Evolutionary conservation across 495 filamentous ascomycete genomes (phyloP), one percentile per base, ranked within the genome.

Genomic region (Podospora didyma): DNA sequence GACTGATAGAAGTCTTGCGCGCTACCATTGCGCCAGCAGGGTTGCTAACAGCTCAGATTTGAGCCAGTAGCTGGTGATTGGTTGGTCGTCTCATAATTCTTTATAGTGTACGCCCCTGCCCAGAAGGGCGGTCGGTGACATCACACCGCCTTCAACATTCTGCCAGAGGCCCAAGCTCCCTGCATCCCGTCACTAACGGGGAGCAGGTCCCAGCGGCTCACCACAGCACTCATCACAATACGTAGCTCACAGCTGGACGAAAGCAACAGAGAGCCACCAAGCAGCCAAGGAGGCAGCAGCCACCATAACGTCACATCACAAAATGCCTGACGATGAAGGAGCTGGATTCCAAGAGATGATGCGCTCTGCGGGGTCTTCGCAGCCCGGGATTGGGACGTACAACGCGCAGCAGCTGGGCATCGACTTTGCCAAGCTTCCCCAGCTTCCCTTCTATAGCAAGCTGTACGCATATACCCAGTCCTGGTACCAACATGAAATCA

Each of bases 1-100:
- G 14, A 20, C 42, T 1, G 22, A 21, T 64, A 64, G 62, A 64
- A 64, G 62, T 64, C 62, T 46, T 46, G 57, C 49, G 58, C 62
- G 58, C 58, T 64, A 64, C 62, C 62, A 60, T 64, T 64, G 61
- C 56, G 61, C 61, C 45, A 63, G 56, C 57, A 23, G 61, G 61
- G 51, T 48, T 12, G 34, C n/a, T n/a, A n/a, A n/a, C n/a, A n/a
- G n/a, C n/a, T 31, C 26, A 31, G 9, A 31, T 9, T 31, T 31
- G 26, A 31, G n/a, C n/a, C n/a, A n/a, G n/a, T n/a, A 37, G 2
- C 39, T 42, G 39, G n/a, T 31, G 26, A 0, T 42, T 42, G 39
- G n/a, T 42, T 42, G 14, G 39, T 42, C n/a, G 34, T 7, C 34
- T 7, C 9, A 37, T 10, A 37, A 16, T 37, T 37, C 9, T 16